Percentiles rank a stretch among this genome's conserved stretches.
These are phyloP conservation scores for Fusarium anguioides DNA, from an alignment of 2,329 filamentous ascomycete species.

Conservation along the genomic window DNA sequence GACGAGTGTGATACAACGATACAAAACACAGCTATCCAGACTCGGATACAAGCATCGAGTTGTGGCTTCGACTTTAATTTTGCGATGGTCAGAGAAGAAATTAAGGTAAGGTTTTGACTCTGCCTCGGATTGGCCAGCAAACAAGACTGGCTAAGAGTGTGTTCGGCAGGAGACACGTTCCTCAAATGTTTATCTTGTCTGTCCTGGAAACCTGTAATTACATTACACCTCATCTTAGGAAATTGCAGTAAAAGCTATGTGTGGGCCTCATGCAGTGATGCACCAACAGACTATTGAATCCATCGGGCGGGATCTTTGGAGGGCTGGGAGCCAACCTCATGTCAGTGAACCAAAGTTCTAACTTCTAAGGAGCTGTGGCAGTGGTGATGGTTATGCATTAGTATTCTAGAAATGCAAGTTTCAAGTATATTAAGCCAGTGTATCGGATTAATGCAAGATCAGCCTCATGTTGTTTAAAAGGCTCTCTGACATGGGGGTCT, in stretches of 20 bases:
- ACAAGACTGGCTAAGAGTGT: neutral
- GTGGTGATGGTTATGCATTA: neutral
- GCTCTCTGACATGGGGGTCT: conserved; percentile 8
- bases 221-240: conserved; percentile 47
- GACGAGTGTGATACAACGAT: conserved; percentile 26
- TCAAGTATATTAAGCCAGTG: conserved; percentile 14
- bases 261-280: conserved; percentile 37
- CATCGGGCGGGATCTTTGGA: conserved; percentile 5
- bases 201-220: conserved; percentile 37
- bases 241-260: conserved; percentile 39
- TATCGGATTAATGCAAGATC: conserved; percentile 22
- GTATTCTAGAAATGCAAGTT: conserved; percentile 6
- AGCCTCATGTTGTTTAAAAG: conserved; percentile 6
- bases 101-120: conserved; percentile 16
- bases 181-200: conserved; percentile 21
- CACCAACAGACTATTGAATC: conserved; percentile 32
- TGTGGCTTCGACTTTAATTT: conserved; percentile 32
- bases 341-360: neutral
- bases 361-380: neutral
- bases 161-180: conserved; percentile 21
- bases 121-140: conserved; percentile 19
- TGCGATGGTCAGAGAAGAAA: conserved; percentile 21
- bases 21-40: neutral
- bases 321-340: conserved; percentile 15
- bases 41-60: conserved; percentile 22